Conservation (phyloP, 148 eudicot species). For the Rhododendron vialii region DNA sequence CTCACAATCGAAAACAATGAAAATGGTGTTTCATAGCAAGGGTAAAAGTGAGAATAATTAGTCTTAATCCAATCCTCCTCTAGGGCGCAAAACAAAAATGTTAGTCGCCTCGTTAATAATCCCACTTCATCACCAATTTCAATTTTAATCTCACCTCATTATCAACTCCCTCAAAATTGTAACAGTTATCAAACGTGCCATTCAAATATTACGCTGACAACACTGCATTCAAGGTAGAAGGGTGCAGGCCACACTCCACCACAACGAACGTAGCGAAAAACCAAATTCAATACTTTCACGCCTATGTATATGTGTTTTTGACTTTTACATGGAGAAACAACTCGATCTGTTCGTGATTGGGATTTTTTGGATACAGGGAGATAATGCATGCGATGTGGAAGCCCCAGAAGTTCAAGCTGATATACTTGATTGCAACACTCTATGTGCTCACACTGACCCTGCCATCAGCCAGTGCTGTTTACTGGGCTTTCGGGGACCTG, state of each 20-base stretch:
- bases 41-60: not conserved
- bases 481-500: slow-evolving; percentile 80
- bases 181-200: not conserved
- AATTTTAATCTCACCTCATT: not conserved
- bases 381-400: slow-evolving; percentile 95
- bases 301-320: too few relatives aligned
- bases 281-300: too few relatives aligned
- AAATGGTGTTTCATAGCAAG: not conserved
- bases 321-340: not conserved
- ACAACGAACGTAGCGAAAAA: not conserved
- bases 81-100: not conserved
- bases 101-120: too few relatives aligned
- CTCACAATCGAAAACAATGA: not conserved
- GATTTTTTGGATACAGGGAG: slow-evolving; percentile 30
- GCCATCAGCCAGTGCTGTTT: slow-evolving; percentile 81
- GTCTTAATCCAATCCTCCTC: not conserved
- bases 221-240: not conserved
- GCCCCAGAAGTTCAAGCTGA: slow-evolving; percentile 74
- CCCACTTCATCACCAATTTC: not conserved
- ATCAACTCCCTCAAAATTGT: not conserved
- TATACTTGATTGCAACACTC: slow-evolving; percentile 64
- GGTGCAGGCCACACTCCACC: not conserved
- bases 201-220: not conserved
- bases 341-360: not conserved
- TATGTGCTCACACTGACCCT: slow-evolving; percentile 76